These are phyloP conservation scores for Carex scoparia DNA, from an alignment of 176 grass and related monocot genomes.

Conservation along the genomic window DNA sequence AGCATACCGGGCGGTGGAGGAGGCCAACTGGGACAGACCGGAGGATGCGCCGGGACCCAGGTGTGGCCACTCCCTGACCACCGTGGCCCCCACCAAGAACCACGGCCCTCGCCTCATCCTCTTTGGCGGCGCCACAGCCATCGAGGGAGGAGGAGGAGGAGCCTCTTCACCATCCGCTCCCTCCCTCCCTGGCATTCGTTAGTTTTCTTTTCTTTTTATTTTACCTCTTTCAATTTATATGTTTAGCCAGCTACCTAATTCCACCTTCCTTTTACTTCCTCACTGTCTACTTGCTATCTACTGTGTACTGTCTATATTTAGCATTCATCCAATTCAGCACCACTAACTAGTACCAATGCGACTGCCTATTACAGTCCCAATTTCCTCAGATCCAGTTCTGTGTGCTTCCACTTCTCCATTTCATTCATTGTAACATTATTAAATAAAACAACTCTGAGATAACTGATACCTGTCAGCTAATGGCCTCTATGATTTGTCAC, in stretches of 20 bases:
- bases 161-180: conserved; percentile 20
- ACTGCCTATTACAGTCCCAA: too few relatives aligned
- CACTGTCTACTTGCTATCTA: neutral
- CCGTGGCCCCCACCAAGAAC: conserved; percentile 68
- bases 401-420: too few relatives aligned
- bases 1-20: conserved; percentile 48
- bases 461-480: too few relatives aligned
- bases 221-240: neutral
- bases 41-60: conserved; percentile 76
- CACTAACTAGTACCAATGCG: too few relatives aligned
- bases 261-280: neutral
- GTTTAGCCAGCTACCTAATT: too few relatives aligned
- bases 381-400: neutral
- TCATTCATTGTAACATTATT: too few relatives aligned
- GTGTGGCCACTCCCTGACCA: conserved; percentile 79
- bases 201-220: neutral
- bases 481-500: too few relatives aligned
- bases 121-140: conserved; percentile 92
- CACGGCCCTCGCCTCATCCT: conserved; percentile 92
- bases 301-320: neutral
- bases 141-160: conserved; percentile 37
- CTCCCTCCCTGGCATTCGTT: conserved; percentile 78
- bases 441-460: too few relatives aligned
- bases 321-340: neutral
- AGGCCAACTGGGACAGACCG: conserved; percentile 37